phyloP scores from a whole-genome alignment of 805 yeast species.

The Kazachstania viticola region DNA sequence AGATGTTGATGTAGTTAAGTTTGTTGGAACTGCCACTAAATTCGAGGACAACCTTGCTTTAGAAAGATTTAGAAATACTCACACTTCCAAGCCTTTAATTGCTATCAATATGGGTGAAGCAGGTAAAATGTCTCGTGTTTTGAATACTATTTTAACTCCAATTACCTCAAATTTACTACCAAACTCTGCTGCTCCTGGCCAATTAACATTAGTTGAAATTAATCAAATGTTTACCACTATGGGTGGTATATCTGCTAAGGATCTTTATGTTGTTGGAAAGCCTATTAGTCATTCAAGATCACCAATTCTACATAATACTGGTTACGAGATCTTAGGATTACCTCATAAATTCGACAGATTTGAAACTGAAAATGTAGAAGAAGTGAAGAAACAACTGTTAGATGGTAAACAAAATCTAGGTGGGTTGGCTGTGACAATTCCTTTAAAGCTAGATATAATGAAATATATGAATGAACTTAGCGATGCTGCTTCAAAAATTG shows the following conservation, averaged over 20 bases:
- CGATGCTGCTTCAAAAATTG: constrained; percentile 70
- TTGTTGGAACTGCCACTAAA: constrained; percentile 64
- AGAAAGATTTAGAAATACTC: constrained; percentile 54
- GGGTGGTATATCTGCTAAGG: constrained; percentile 50
- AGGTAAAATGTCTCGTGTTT: constrained; percentile 72
- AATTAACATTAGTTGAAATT: constrained; percentile 54
- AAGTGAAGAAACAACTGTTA: constrained; percentile 43
- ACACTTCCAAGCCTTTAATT: constrained; percentile 51
- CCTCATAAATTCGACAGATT: constrained; percentile 59
- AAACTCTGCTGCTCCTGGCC: constrained; percentile 70
- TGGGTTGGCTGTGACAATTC: constrained; percentile 93
- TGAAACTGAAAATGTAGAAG: constrained; percentile 54
- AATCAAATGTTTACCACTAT: constrained; percentile 43
- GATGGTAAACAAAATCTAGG: constrained; percentile 47
- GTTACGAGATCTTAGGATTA: constrained; percentile 60
- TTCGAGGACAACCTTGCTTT: constrained; percentile 59
- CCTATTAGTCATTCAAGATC: constrained; percentile 85
- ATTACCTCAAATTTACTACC: constrained; percentile 65
- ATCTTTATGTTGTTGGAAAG: constrained; percentile 65
- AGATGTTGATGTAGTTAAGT: constrained; percentile 65
- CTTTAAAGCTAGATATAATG: constrained; percentile 75
- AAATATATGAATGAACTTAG: constrained; percentile 52
- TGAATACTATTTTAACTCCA: constrained; percentile 71
- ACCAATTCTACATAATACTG: constrained; percentile 76
- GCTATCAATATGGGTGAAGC: constrained; percentile 70